A percentile compares a stretch with the other conserved stretches of the same genome.
phyloP scores from a whole-genome alignment of 2,329 filamentous ascomycete species.

The Lecanoromycetidae sp. region DNA sequence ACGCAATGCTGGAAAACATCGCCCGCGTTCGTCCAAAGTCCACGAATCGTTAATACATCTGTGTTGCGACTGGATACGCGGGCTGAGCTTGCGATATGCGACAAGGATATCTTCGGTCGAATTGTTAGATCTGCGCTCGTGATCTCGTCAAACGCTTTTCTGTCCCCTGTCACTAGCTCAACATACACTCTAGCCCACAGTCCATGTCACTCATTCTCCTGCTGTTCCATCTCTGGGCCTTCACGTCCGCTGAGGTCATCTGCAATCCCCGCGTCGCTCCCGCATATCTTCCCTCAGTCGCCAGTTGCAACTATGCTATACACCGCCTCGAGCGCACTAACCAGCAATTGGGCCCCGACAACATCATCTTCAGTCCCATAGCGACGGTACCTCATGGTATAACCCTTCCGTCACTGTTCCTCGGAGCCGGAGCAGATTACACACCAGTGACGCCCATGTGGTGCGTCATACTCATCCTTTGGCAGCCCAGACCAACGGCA shows the following conservation, averaged over 20 bases:
- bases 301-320: not conserved
- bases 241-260: not conserved
- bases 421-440: not conserved
- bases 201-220: not conserved
- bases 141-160: no score
- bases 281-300: not conserved
- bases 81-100: no score
- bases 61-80: no score
- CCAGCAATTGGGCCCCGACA: not conserved
- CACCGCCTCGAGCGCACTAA: not conserved
- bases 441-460: not conserved
- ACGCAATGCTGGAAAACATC: no score
- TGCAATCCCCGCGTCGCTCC: not conserved
- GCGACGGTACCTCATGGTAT: not conserved
- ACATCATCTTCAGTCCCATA: not conserved
- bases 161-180: no score
- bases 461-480: not conserved
- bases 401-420: not conserved
- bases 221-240: not conserved
- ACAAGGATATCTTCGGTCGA: no score
- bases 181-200: no score
- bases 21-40: no score
- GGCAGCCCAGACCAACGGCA: not conserved
- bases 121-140: no score
- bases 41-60: no score